phyloP scores from a whole-genome alignment of 75 land plant species.

The Ceratopteris richardii region DNA sequence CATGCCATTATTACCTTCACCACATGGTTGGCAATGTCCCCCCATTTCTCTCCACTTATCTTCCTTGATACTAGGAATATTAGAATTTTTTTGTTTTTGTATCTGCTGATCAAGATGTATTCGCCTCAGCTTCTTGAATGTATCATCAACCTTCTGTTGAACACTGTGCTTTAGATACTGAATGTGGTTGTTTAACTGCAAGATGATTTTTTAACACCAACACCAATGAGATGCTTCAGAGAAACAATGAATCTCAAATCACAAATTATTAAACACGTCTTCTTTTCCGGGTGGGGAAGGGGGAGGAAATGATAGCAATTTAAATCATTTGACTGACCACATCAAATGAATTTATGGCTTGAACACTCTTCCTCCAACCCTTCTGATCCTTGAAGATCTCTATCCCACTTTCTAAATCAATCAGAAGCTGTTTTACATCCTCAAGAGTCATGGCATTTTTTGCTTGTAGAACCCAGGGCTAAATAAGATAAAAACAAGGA shows the following conservation, averaged over 20 bases:
- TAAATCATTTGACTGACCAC: not conserved
- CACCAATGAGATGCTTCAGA: not conserved
- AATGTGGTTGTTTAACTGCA: not conserved
- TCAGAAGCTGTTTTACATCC: constrained; percentile 3
- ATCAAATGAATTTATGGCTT: not conserved
- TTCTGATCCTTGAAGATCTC: not conserved
- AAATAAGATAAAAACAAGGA: no score
- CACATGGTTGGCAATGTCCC: no score
- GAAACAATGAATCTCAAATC: not conserved
- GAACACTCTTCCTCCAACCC: constrained; percentile 3
- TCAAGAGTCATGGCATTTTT: constrained; percentile 2
- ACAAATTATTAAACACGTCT: not conserved
- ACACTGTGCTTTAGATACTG: not conserved
- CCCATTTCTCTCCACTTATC: no score
- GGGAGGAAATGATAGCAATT: not conserved
- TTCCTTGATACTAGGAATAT: no score
- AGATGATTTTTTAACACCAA: no score
- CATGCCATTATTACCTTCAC: no score
- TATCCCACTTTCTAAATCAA: not conserved
- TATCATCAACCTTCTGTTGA: not conserved
- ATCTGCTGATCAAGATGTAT: no score
- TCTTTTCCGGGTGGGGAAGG: not conserved
- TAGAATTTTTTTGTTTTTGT: no score
- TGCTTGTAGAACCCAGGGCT: constrained; percentile 6
- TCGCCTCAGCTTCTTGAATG: constrained; percentile 3